Conservation (phyloP, 352 stramenopile species). For the Pythium folliculosum region DNA sequence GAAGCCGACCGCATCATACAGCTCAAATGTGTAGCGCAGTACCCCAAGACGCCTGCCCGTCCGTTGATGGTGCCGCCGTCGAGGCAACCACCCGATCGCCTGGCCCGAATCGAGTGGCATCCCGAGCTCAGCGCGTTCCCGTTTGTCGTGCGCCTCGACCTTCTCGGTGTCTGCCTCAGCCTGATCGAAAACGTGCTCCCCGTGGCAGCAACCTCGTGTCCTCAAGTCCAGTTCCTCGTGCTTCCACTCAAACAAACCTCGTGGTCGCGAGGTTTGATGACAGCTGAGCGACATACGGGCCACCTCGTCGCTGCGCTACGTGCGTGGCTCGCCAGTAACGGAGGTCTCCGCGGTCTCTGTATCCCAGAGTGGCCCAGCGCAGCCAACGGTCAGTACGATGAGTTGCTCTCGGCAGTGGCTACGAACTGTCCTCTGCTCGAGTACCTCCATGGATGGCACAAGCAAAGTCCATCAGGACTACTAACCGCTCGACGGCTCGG, state of each 20-base stretch:
- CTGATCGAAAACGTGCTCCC: not conserved
- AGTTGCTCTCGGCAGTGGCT: not conserved
- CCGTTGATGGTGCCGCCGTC: not conserved
- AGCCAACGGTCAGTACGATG: not conserved
- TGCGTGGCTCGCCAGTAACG: not conserved
- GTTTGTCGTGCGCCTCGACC: not conserved
- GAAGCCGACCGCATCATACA: not conserved
- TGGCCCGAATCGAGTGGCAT: not conserved
- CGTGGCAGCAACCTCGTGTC: not conserved
- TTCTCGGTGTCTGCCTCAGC: constrained; percentile 1
- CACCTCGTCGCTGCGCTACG: not conserved
- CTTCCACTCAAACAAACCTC: not conserved
- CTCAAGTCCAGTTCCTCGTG: not conserved
- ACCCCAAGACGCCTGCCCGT: not conserved
- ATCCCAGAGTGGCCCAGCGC: constrained; percentile 1
- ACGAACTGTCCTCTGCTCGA: not conserved
- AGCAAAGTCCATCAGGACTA: not conserved
- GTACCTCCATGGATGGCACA: not conserved
- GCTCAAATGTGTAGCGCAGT: not conserved
- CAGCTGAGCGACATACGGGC: not conserved
- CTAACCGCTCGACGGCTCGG: not conserved
- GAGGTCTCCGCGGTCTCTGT: not conserved
- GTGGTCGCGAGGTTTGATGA: not conserved
- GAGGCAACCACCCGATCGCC: not conserved
- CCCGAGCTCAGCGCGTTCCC: not conserved